Evolutionary conservation across 192 early-diverging fungal species (phyloP).

Genomic region (Entomortierella chlamydospora): DNA sequence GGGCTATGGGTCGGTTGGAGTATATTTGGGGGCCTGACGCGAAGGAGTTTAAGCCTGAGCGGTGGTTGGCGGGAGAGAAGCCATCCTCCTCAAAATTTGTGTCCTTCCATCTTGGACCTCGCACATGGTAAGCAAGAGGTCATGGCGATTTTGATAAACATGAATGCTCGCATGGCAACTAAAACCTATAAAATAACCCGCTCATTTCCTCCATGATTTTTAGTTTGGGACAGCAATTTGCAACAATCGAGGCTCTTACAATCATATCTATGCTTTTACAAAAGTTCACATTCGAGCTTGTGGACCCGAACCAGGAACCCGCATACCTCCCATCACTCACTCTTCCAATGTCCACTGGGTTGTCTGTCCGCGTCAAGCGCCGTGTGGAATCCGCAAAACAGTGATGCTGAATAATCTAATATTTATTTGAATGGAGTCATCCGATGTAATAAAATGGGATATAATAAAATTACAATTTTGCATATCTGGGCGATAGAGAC

Average conservation of each 20-base stretch:
- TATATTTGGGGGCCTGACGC: slow-evolving; percentile 73
- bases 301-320: slow-evolving; percentile 31
- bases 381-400: background rate
- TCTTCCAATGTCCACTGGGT: slow-evolving; percentile 41
- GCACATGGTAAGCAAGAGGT: slow-evolving; percentile 32
- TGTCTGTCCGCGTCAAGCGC: slow-evolving; percentile 35
- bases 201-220: background rate
- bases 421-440: background rate
- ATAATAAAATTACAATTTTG: background rate
- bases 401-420: background rate
- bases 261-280: slow-evolving; percentile 30
- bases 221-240: slow-evolving; percentile 57
- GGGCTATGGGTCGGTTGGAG: slow-evolving; percentile 61
- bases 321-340: slow-evolving; percentile 27
- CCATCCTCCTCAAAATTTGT: slow-evolving; percentile 57
- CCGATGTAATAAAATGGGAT: background rate
- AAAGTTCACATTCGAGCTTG: slow-evolving; percentile 51
- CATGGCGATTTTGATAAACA: too few species aligned
- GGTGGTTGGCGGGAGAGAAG: slow-evolving; percentile 64
- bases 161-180: too few species aligned
- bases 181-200: too few species aligned
- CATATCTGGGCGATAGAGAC: too few species aligned
- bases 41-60: slow-evolving; percentile 68
- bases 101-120: slow-evolving; percentile 68
- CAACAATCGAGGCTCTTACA: slow-evolving; percentile 52